Conservation (phyloP, 2,329 filamentous ascomycete species). For the Colletotrichum endophyticum region DNA sequence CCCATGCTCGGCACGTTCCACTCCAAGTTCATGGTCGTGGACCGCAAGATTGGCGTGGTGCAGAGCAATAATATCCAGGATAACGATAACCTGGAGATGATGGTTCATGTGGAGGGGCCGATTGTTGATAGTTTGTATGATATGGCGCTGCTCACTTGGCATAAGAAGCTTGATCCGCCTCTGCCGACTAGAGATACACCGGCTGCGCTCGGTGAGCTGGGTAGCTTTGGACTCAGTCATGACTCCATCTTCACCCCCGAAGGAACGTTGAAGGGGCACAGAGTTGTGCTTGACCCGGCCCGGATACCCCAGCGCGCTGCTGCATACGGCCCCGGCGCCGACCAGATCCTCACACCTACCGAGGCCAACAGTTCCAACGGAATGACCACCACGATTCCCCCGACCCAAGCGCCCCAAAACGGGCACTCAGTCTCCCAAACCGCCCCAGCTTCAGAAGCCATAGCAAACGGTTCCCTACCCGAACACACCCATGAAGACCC, state of each 20-base stretch:
- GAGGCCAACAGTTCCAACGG: neutral
- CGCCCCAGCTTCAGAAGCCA: neutral
- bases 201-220: constrained; percentile 35
- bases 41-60: constrained; percentile 71
- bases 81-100: constrained; percentile 84
- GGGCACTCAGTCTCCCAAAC: neutral
- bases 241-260: neutral
- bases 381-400: neutral
- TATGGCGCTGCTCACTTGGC: constrained; percentile 75
- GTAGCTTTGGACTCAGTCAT: constrained; percentile 18
- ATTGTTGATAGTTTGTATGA: constrained; percentile 81
- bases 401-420: neutral
- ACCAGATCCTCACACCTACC: neutral
- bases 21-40: constrained; percentile 78
- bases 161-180: constrained; percentile 63
- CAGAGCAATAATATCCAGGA: constrained; percentile 83
- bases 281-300: neutral
- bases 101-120: constrained; percentile 75
- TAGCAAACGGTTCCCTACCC: neutral
- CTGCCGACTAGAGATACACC: constrained; percentile 60
- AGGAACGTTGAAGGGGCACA: neutral
- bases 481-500: neutral
- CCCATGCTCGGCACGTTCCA: constrained; percentile 78
- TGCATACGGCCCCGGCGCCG: neutral
- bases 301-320: neutral